Evolutionary conservation across 208 protist genomes (phyloP).

Genomic region (Trypanosoma platydactyli): DNA sequence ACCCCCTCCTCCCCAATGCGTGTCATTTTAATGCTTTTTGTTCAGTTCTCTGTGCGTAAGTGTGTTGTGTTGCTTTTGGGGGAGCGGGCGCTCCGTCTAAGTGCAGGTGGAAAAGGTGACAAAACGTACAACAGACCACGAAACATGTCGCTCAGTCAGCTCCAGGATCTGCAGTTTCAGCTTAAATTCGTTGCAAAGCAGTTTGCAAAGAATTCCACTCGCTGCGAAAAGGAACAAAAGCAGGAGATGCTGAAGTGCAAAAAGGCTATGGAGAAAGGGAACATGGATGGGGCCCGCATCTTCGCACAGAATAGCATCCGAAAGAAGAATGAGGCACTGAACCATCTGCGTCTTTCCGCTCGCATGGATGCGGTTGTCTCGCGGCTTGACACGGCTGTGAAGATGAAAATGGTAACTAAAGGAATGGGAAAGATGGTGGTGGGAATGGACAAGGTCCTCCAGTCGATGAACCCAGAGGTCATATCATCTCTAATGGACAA

Average conservation of each 20-base stretch:
- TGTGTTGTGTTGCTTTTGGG: neutral
- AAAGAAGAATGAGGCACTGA: constrained; percentile 96
- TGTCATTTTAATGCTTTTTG: neutral
- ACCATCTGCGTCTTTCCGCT: constrained; percentile 94
- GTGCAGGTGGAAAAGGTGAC: neutral
- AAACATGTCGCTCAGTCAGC: constrained; percentile 75
- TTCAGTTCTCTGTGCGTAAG: neutral
- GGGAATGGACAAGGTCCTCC: constrained; percentile 94
- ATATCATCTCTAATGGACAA: constrained; percentile 95
- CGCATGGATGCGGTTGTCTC: constrained; percentile 96
- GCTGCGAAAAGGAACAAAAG: constrained; percentile 94
- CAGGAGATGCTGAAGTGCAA: constrained; percentile 93
- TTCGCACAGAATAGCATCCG: constrained; percentile 98
- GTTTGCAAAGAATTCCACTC: constrained; percentile 84
- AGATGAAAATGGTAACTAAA: constrained; percentile 93
- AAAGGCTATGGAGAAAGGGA: constrained; percentile 95
- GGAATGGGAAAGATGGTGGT: constrained; percentile 95
- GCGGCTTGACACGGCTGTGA: constrained; percentile 94
- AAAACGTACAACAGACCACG: neutral
- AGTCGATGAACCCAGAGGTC: constrained; percentile 92
- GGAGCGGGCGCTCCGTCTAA: too few species aligned
- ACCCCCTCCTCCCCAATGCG: neutral
- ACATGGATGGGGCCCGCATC: constrained; percentile 97
- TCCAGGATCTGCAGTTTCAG: constrained; percentile 94
- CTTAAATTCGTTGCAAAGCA: constrained; percentile 96